These are phyloP conservation scores for Gossypium lobatum DNA, from an alignment of 441 rosid genomes.

Conservation along the genomic window DNA sequence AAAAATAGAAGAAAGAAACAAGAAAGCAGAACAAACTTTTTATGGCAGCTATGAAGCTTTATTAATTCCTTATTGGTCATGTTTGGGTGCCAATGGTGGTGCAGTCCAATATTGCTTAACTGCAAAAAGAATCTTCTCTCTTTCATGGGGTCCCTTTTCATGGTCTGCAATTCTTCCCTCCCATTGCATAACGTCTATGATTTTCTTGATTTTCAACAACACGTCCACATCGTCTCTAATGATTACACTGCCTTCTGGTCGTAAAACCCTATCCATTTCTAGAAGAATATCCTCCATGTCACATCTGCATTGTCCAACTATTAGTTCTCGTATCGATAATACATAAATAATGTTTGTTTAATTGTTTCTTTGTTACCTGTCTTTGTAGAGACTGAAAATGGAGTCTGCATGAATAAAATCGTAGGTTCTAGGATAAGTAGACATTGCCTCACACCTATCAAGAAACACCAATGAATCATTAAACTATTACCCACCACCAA, in stretches of 20 bases:
- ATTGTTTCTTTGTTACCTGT: conserved; percentile 18
- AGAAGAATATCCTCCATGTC: conserved; percentile 44
- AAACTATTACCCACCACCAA: not conserved
- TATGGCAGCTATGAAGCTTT: conserved; percentile 4
- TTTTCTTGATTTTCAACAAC: conserved; percentile 39
- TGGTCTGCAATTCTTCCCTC: conserved; percentile 53
- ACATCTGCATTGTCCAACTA: conserved; percentile 24
- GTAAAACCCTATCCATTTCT: conserved; percentile 62
- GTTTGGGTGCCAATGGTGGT: conserved; percentile 23
- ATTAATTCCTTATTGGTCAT: conserved; percentile 8
- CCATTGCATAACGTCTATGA: conserved; percentile 45
- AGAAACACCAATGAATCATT: not conserved
- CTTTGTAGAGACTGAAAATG: conserved; percentile 35
- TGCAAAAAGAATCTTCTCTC: conserved; percentile 50
- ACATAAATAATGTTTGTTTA: not conserved
- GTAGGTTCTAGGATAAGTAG: conserved; percentile 65
- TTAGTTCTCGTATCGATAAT: not conserved
- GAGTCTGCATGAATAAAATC: conserved; percentile 53
- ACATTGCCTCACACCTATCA: conserved; percentile 66
- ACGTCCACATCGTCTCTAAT: conserved; percentile 60
- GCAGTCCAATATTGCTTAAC: conserved; percentile 54
- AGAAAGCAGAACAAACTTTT: not conserved
- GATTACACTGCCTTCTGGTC: conserved; percentile 61
- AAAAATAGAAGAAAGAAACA: not conserved
- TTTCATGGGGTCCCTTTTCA: conserved; percentile 48